Percentiles rank a stretch among this genome's conserved stretches.
Evolutionary conservation across 2,329 filamentous ascomycete genomes (phyloP).

Genomic region (Cercospora nicotianae): DNA sequence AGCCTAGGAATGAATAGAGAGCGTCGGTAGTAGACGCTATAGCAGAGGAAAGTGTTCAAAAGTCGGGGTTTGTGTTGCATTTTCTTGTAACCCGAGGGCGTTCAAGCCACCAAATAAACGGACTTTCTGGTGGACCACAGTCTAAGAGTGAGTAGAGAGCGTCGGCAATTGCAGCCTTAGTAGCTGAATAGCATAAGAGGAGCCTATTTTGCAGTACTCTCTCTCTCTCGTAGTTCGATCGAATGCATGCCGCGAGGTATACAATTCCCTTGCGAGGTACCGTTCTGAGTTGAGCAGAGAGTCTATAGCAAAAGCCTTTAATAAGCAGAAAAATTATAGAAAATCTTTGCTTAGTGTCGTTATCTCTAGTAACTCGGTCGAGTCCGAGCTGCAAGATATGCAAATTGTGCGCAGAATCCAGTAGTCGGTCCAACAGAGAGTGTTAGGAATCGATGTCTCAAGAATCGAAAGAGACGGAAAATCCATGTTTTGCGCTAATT

Average conservation of each 20-base stretch:
- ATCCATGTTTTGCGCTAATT: background rate
- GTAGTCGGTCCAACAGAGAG: background rate
- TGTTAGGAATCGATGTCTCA: background rate
- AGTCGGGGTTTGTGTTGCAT: no score
- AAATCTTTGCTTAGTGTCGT: background rate
- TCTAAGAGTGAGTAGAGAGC: no score
- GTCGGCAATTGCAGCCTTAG: background rate
- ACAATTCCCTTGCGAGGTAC: background rate
- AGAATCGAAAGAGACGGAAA: background rate
- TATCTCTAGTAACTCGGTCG: background rate
- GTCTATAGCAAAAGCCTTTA: background rate
- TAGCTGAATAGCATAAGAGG: no score
- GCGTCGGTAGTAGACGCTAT: no score
- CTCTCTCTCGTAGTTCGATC: background rate
- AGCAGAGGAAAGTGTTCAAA: no score
- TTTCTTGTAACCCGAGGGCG: no score
- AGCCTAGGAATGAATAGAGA: no score
- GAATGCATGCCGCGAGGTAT: background rate
- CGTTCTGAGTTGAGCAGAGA: background rate
- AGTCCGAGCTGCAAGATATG: background rate
- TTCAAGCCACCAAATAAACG: no score
- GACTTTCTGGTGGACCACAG: no score
- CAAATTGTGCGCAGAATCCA: background rate
- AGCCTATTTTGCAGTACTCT: background rate
- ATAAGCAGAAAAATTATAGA: background rate